A percentile compares a stretch with the other conserved stretches of the same genome.
Conservation (phyloP, 345 rosid species). For the Combretum micranthum region DNA sequence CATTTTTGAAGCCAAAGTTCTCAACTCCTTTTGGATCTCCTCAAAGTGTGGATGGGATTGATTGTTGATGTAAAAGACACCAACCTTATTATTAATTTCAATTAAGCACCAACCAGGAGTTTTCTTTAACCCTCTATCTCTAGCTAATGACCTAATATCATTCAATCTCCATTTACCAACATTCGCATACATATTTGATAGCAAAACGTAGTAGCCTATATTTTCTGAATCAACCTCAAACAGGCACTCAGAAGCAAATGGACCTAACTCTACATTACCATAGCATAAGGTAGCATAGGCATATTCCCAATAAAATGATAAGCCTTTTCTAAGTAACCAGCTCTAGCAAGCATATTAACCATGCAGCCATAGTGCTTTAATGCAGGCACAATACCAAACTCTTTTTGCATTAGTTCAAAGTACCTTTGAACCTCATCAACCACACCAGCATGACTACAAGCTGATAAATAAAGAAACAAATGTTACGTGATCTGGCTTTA, state of each 20-base stretch:
- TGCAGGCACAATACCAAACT: conserved; percentile 22
- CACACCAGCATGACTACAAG: conserved; percentile 52
- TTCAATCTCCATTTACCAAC: conserved; percentile 38
- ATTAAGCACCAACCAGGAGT: conserved; percentile 45
- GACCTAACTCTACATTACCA: conserved; percentile 34
- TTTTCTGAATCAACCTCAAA: conserved; percentile 29
- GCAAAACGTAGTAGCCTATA: conserved; percentile 28
- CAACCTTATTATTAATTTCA: conserved; percentile 25
- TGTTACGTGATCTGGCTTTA: conserved; percentile 32
- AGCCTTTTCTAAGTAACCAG: conserved; percentile 36
- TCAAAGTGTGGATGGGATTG: conserved; percentile 7
- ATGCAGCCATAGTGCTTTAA: conserved; percentile 42
- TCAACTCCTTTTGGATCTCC: conserved; percentile 15
- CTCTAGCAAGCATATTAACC: conserved; percentile 49
- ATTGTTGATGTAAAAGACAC: conserved; percentile 16
- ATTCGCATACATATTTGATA: conserved; percentile 37
- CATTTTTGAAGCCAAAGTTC: conserved; percentile 11
- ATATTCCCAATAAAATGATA: conserved; percentile 29
- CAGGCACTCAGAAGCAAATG: conserved; percentile 28
- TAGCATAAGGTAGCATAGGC: conserved; percentile 35
- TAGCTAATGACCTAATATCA: conserved; percentile 32
- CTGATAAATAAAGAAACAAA: conserved; percentile 37
- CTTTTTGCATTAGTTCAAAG: conserved; percentile 27
- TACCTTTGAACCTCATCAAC: conserved; percentile 27
- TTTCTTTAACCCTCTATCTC: conserved; percentile 27